phyloP scores from a whole-genome alignment of 2,329 filamentous ascomycete species.

The Pseudogymnoascus sp. region DNA sequence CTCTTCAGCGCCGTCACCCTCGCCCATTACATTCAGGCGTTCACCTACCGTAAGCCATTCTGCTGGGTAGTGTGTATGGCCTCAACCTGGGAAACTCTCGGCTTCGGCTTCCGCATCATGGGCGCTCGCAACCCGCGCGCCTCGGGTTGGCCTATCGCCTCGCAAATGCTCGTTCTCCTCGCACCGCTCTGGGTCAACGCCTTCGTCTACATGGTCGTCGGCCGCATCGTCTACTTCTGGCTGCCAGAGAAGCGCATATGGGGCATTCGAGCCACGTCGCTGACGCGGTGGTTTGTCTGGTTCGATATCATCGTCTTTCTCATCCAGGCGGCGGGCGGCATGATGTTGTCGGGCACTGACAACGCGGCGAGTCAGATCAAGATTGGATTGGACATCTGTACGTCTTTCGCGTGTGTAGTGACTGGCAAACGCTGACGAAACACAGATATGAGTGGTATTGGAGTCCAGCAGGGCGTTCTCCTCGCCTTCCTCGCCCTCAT shows the following conservation, averaged over 20 bases:
- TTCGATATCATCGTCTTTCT: conserved; percentile 42
- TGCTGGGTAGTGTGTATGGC: conserved; percentile 39
- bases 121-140: conserved; percentile 33
- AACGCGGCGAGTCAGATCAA: background rate
- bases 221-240: conserved; percentile 29
- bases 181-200: conserved; percentile 30
- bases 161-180: conserved; percentile 36
- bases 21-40: conserved; percentile 28
- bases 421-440: background rate
- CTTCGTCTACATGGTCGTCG: conserved; percentile 29
- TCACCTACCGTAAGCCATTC: conserved; percentile 30
- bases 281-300: conserved; percentile 41
- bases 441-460: conserved; percentile 35
- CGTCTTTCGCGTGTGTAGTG: background rate
- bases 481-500: conserved; percentile 27
- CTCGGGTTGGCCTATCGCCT: conserved; percentile 25
- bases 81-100: conserved; percentile 31
- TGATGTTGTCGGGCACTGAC: conserved; percentile 29
- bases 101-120: conserved; percentile 20
- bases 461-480: conserved; percentile 32
- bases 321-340: conserved; percentile 36
- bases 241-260: conserved; percentile 32
- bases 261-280: conserved; percentile 27
- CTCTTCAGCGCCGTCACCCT: conserved; percentile 27
- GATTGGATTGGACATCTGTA: background rate